A percentile compares a stretch with the other conserved stretches of the same genome.
These are phyloP conservation scores for Emergomyces africanus DNA, from an alignment of 2,329 filamentous ascomycete genomes.

Conservation along the genomic window DNA sequence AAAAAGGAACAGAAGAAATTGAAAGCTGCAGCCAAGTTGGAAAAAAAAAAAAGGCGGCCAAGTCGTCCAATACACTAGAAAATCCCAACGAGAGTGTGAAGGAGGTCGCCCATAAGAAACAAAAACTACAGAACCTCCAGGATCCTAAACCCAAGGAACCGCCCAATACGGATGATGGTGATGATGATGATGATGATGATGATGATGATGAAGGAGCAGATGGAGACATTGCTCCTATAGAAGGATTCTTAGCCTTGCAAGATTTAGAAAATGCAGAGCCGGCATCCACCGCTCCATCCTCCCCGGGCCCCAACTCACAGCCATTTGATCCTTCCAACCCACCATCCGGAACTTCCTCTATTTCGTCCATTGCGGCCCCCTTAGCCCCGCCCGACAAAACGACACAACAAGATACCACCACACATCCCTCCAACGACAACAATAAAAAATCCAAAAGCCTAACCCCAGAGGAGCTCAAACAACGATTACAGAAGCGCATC, in stretches of 20 bases:
- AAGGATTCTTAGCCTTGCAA: constrained; percentile 36
- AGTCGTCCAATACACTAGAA: constrained; percentile 18
- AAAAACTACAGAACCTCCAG: constrained; percentile 16
- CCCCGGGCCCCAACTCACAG: constrained; percentile 41
- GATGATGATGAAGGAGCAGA: constrained; percentile 9
- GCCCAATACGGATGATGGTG: constrained; percentile 10
- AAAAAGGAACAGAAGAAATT: constrained; percentile 43
- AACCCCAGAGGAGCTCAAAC: constrained; percentile 62
- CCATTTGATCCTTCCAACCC: constrained; percentile 39
- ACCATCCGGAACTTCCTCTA: constrained; percentile 49
- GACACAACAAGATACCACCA: constrained; percentile 1
- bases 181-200: no score
- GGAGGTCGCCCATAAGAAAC: constrained; percentile 20
- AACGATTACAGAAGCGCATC: constrained; percentile 69
- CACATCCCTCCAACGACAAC: constrained; percentile 28
- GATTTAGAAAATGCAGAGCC: constrained; percentile 27
- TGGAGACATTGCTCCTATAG: constrained; percentile 31
- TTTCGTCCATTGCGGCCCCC: constrained; percentile 49
- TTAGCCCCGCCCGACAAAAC: constrained; percentile 15
- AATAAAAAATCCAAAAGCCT: constrained; percentile 48
- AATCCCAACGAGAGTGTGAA: constrained; percentile 35
- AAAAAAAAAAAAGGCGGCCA: constrained; percentile 23
- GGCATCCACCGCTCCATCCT: constrained; percentile 31
- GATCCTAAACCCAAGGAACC: constrained; percentile 14
- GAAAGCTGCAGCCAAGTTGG: constrained; percentile 31